A percentile compares a stretch with the other conserved stretches of the same genome.
Conservation (phyloP, 2,329 filamentous ascomycete species). For the Grosmannia clavigera region DNA sequence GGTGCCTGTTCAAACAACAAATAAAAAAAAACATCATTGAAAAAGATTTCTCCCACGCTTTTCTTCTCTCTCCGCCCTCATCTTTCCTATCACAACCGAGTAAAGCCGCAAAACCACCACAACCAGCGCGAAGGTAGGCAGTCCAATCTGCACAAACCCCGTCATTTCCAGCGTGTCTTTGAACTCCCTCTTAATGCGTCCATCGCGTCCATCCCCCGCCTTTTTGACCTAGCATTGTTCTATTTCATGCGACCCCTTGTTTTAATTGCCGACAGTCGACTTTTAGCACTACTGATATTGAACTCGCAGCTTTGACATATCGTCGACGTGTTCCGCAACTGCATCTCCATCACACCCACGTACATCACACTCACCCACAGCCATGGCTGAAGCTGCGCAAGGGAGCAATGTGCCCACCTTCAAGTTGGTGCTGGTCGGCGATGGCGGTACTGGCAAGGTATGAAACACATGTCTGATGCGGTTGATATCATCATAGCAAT, state of each 20-base stretch:
- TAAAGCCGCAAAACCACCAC: slow-evolving; percentile 1
- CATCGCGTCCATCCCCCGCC: background rate
- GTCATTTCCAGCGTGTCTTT: background rate
- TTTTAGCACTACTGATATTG: background rate
- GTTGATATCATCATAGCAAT: slow-evolving; percentile 2
- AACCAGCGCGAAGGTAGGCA: slow-evolving; percentile 9
- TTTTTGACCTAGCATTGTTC: background rate
- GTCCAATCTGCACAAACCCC: background rate
- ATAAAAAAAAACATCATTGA: slow-evolving; percentile 12
- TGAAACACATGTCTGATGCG: slow-evolving; percentile 22
- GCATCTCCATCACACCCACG: background rate
- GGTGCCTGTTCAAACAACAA: slow-evolving; percentile 10
- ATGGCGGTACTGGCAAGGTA: slow-evolving; percentile 99
- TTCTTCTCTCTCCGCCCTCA: background rate
- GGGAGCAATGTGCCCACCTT: slow-evolving; percentile 60
- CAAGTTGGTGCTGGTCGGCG: slow-evolving; percentile 99
- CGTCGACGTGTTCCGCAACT: slow-evolving; percentile 3
- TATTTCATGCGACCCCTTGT: background rate
- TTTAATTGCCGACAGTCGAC: background rate
- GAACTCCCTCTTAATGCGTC: background rate
- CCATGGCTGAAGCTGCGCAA: slow-evolving; percentile 48
- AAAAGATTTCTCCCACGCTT: slow-evolving; percentile 11
- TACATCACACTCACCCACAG: slow-evolving; percentile 14
- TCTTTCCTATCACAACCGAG: slow-evolving; percentile 4
- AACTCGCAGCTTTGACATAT: background rate